These are phyloP conservation scores for Viola odorata DNA, from an alignment of 345 rosid species.

Conservation along the genomic window DNA sequence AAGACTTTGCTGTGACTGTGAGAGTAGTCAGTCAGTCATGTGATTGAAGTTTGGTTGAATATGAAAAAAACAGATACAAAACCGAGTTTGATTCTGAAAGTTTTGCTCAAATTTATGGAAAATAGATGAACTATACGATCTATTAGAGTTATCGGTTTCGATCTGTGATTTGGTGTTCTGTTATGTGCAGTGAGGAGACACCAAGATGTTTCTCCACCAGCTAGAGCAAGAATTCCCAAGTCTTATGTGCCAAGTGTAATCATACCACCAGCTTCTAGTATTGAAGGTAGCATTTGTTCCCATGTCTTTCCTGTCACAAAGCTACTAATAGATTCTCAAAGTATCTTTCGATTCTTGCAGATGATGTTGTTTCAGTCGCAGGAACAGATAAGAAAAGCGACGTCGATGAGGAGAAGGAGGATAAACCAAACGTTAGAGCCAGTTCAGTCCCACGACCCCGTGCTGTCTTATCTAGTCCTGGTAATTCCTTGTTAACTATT, in stretches of 20 bases:
- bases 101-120: too few relatives aligned
- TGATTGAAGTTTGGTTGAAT: not conserved
- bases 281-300: conserved; percentile 22
- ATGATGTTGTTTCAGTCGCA: conserved; percentile 12
- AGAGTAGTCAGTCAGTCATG: too few relatives aligned
- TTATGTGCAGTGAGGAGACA: conserved; percentile 33
- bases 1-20: too few relatives aligned
- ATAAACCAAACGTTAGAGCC: conserved; percentile 43
- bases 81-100: too few relatives aligned
- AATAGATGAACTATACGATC: too few relatives aligned
- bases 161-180: not conserved
- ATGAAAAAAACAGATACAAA: not conserved
- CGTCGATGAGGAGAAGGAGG: conserved; percentile 26
- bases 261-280: conserved; percentile 14
- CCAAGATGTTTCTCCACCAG: conserved; percentile 26
- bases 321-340: not conserved
- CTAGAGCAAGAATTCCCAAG: conserved; percentile 35
- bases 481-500: conserved; percentile 21
- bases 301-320: not conserved
- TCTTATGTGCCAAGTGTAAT: conserved; percentile 15
- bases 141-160: too few relatives aligned
- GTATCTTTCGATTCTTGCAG: conserved; percentile 1
- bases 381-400: conserved; percentile 27
- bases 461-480: conserved; percentile 66
- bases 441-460: conserved; percentile 53